These are phyloP conservation scores for Cajanus cajan DNA, from an alignment of 306 rosid genomes.

Conservation along the genomic window DNA sequence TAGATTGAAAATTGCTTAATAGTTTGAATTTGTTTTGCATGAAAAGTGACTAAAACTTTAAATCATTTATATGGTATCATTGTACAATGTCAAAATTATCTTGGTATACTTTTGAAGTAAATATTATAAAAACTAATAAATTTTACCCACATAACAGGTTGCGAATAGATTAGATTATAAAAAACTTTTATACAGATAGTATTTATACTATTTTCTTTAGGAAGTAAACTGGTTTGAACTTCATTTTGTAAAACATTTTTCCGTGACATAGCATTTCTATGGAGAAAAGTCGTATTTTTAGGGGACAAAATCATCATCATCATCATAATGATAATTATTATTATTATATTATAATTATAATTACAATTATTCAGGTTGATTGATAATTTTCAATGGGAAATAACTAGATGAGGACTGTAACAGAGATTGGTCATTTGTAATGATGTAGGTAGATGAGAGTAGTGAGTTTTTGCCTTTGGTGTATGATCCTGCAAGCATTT, in stretches of 20 bases:
- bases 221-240: not conserved
- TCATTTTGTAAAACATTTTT: not conserved
- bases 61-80: not conserved
- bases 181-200: too few species aligned
- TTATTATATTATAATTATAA: not conserved
- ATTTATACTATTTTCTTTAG: not conserved
- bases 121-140: too few species aligned
- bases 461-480: slow-evolving; percentile 91
- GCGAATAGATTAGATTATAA: too few species aligned
- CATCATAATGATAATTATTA: too few species aligned
- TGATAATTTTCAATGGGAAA: not conserved
- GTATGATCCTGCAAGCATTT: slow-evolving; percentile 81
- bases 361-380: not conserved
- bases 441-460: slow-evolving; percentile 80
- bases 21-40: not conserved
- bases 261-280: not conserved
- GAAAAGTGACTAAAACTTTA: not conserved
- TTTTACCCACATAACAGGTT: too few species aligned
- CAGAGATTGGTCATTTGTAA: slow-evolving; percentile 8
- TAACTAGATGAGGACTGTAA: not conserved
- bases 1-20: not conserved
- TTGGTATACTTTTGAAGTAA: too few species aligned
- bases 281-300: not conserved
- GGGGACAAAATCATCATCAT: not conserved
- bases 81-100: not conserved